phyloP scores from a whole-genome alignment of 129 eudicot species.

The Centrapalus pauciflorus region DNA sequence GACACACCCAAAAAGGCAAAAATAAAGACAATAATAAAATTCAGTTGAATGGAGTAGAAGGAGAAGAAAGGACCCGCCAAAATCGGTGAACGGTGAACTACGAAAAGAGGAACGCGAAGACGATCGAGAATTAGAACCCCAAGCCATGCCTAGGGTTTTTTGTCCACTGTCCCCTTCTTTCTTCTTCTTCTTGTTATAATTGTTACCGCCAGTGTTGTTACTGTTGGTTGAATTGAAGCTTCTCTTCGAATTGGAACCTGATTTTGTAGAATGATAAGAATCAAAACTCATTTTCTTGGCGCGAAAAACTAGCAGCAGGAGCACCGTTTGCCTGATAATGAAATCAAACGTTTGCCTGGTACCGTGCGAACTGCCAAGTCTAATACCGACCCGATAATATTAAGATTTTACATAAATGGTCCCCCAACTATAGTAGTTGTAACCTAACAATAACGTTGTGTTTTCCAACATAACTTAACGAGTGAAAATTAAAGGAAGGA shows the following conservation, averaged over 20 bases:
- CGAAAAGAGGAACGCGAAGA: conserved; percentile 63
- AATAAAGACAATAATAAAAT: too few relatives aligned
- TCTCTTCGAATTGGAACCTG: conserved; percentile 56
- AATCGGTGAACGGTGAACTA: conserved; percentile 70
- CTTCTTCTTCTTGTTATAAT: conserved; percentile 25
- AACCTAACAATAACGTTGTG: too few relatives aligned
- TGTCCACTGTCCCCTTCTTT: conserved; percentile 27
- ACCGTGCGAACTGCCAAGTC: not conserved
- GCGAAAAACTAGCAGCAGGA: conserved; percentile 4
- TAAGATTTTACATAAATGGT: not conserved
- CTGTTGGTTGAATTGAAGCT: conserved; percentile 43
- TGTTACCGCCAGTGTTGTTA: conserved; percentile 27
- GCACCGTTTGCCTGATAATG: not conserved
- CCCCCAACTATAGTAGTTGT: not conserved
- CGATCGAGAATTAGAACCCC: conserved; percentile 79
- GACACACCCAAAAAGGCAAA: too few relatives aligned
- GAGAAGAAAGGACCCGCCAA: conserved; percentile 50
- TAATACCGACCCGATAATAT: not conserved
- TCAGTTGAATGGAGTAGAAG: too few relatives aligned
- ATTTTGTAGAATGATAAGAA: conserved; percentile 30
- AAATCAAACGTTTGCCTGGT: not conserved
- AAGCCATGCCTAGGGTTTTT: conserved; percentile 95
- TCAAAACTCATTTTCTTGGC: conserved; percentile 50
- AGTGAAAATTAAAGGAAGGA: too few relatives aligned
- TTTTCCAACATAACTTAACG: too few relatives aligned